Evolutionary conservation across 352 stramenopile genomes (phyloP), one percentile per base, ranked within the genome.

Genomic region (Ophiocytium majus): DNA sequence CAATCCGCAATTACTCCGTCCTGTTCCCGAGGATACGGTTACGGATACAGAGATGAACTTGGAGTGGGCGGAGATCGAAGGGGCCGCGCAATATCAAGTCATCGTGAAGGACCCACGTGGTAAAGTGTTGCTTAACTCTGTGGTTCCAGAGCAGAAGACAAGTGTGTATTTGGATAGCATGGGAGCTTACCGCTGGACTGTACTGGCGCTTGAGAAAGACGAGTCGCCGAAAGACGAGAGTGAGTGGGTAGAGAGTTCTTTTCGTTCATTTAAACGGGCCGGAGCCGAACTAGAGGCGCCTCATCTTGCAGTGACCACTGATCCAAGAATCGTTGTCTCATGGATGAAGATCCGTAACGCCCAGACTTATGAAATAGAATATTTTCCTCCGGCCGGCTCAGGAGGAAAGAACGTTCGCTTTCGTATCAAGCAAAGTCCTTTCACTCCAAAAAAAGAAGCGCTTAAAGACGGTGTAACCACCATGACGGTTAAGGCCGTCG

Each of bases 351-450:
- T 71, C 57, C 23, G 57, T 23, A 71, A 71, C 57, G 57, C 57
- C 57, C 23, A 71, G 57, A 23, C 57, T 71, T 71, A 71, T 28
- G 57, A 71, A 71, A 71, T 71, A 28, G 57, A 71, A 23, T 71
- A 71, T 28, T 28, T 71, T 71, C 57, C 57, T 71, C 57, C 57
- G 28, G 57, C 57, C 19, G 28, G 28, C 28, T 71, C 57, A 71
- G n/a, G n/a, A n/a, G 57, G 28, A 23, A 71, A 71, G 57, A 71
- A 28, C 57, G 19, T 23, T 28, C 57, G 57, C 19, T 71, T 71
- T 28, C 57, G 57, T 28, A n/a, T n/a, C n/a, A n/a, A n/a, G n/a
- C n/a, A n/a, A n/a, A n/a, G n/a, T n/a, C n/a, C n/a, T n/a, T n/a
- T n/a, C n/a, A n/a, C n/a, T n/a, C n/a, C n/a, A n/a, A n/a, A n/a